These are phyloP conservation scores for Cladosporium sp. DNA, from an alignment of 2,329 filamentous ascomycete genomes.

Conservation along the genomic window DNA sequence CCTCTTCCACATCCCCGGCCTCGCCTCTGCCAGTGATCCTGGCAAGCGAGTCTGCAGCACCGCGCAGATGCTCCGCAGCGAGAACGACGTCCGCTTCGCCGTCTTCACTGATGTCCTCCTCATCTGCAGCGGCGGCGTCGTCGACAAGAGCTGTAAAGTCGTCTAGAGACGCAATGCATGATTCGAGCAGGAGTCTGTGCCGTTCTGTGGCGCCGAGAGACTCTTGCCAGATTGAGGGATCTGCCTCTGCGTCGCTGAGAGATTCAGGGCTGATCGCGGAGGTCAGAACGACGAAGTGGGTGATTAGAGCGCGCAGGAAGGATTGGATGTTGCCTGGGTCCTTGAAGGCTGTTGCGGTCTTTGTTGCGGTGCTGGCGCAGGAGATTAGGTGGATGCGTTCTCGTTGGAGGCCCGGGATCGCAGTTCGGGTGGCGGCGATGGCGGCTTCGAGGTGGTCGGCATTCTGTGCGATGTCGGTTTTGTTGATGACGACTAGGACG, in stretches of 20 bases:
- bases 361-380: constrained; percentile 49
- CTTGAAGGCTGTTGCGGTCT: constrained; percentile 47
- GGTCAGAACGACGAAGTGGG: constrained; percentile 71
- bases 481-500: constrained; percentile 64
- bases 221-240: constrained; percentile 74
- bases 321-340: constrained; percentile 68
- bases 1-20: constrained; percentile 88
- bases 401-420: constrained; percentile 46
- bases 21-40: constrained; percentile 86
- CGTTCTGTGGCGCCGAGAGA: constrained; percentile 88
- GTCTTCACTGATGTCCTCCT: constrained; percentile 23
- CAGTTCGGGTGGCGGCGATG: constrained; percentile 37
- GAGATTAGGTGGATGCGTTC: constrained; percentile 67
- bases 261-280: constrained; percentile 43
- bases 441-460: constrained; percentile 20
- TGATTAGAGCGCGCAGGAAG: constrained; percentile 68
- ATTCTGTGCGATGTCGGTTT: constrained; percentile 57
- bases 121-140: constrained; percentile 19
- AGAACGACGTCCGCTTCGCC: constrained; percentile 78
- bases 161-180: constrained; percentile 71
- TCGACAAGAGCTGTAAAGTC: constrained; percentile 57
- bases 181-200: constrained; percentile 76
- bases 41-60: constrained; percentile 77
- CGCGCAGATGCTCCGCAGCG: constrained; percentile 84
- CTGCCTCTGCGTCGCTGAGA: constrained; percentile 38